Evolutionary conservation across 73 alveolate species (phyloP).

Genomic region (Paraurostyla sp.): DNA sequence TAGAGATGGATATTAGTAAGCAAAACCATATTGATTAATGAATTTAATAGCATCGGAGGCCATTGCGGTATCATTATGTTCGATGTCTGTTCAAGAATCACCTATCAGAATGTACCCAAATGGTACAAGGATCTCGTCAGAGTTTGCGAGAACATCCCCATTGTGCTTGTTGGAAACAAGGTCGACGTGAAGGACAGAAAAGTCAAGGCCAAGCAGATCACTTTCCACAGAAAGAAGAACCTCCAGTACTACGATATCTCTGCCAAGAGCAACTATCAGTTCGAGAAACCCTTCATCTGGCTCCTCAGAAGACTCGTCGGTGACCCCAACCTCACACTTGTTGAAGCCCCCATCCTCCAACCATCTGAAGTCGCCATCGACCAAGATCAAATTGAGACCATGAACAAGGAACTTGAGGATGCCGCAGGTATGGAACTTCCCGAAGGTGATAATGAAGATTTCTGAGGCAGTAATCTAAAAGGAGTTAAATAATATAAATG

Average conservation of each 20-base stretch:
- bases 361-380: constrained; percentile 87
- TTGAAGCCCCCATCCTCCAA: constrained; percentile 88
- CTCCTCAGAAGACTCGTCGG: constrained; percentile 97
- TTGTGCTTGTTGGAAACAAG: constrained; percentile 96
- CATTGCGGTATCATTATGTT: constrained; percentile 98
- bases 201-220: constrained; percentile 98
- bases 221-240: constrained; percentile 98
- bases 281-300: constrained; percentile 99
- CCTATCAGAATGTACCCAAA: constrained; percentile 98
- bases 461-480: constrained; percentile 59
- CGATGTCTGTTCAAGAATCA: constrained; percentile 98
- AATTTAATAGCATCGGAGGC: constrained; percentile 73
- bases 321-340: constrained; percentile 89
- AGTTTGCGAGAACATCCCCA: constrained; percentile 93
- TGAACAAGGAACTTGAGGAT: constrained; percentile 82
- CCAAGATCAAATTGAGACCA: constrained; percentile 80
- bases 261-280: constrained; percentile 99
- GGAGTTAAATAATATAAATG: constrained; percentile 14
- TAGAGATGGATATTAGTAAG: constrained; percentile 76
- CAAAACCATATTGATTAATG: not conserved
- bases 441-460: constrained; percentile 93
- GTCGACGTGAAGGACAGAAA: constrained; percentile 99
- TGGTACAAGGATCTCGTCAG: constrained; percentile 98
- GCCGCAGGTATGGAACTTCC: constrained; percentile 85
- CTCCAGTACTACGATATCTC: constrained; percentile 99